phyloP scores from a whole-genome alignment of 2,329 filamentous ascomycete species.

The Hypoxylon sp. region DNA sequence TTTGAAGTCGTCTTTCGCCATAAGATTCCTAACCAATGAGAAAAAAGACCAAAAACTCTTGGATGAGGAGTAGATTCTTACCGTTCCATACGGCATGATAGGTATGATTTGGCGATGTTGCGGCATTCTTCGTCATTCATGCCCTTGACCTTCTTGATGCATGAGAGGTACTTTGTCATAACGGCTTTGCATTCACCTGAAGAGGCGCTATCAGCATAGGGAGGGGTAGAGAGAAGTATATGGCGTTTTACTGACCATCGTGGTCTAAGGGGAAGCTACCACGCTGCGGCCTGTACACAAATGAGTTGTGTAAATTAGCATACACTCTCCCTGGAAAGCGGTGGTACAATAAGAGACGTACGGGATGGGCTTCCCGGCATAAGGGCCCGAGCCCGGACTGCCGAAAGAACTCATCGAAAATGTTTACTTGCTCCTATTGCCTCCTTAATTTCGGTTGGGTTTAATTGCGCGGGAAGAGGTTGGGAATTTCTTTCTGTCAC shows the following conservation, averaged over 20 bases:
- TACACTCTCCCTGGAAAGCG: slow-evolving; percentile 20
- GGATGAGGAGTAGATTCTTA: slow-evolving; percentile 59
- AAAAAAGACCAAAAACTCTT: background rate
- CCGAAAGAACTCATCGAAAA: slow-evolving; percentile 51
- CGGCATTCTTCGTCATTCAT: slow-evolving; percentile 90
- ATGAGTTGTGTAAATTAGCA: slow-evolving; percentile 16
- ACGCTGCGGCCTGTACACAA: slow-evolving; percentile 78
- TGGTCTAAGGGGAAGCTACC: slow-evolving; percentile 98
- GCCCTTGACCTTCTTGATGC: slow-evolving; percentile 86
- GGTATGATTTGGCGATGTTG: slow-evolving; percentile 86
- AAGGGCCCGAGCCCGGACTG: slow-evolving; percentile 50
- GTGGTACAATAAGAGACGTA: slow-evolving; percentile 36
- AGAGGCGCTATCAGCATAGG: slow-evolving; percentile 1
- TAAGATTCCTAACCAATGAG: slow-evolving; percentile 77
- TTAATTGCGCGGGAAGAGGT: background rate
- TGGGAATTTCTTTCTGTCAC: slow-evolving; percentile 7
- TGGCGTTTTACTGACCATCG: slow-evolving; percentile 69
- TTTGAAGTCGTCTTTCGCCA: slow-evolving; percentile 95
- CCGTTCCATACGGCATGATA: slow-evolving; percentile 95
- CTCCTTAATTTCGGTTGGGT: background rate
- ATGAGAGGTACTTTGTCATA: slow-evolving; percentile 87
- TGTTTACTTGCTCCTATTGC: background rate
- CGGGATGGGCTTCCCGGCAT: slow-evolving; percentile 50
- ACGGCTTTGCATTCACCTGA: slow-evolving; percentile 92
- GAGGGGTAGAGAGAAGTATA: background rate